Evolutionary conservation across 345 rosid genomes (phyloP), one percentile per base, ranked within the genome.

Genomic region (Excoecaria cochinchinensis): DNA sequence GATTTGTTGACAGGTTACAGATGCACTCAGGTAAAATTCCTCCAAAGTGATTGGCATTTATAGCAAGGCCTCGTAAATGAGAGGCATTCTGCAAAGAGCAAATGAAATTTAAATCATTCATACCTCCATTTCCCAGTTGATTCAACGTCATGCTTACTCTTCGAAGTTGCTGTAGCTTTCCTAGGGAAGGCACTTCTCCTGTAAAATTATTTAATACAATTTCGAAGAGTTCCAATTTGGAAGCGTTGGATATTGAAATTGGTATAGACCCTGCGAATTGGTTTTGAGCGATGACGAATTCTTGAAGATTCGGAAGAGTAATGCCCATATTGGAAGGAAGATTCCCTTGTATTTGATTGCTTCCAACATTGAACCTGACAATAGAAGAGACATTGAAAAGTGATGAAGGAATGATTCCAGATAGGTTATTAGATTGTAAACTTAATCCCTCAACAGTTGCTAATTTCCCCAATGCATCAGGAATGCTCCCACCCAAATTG

Each of bases 201-300:
- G 51, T 68, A 13, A 74, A 48, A 3, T 53, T 0, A 4, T 80
- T 77, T 31, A 31, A 31, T 0, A 0, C 0, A 2, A 77, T 2
- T 9, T 0, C 0, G 17, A 79, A 55, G 4, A 0, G 0, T 8
- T 2, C 0, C 1, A 86, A 73, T 44, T 84, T 64, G 1, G 82
- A 71, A 14, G 73, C 70, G 62, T 85, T 85, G 52, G 80, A 69
- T 48, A 82, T 12, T 6, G 87, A 79, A 2, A 3, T n/a, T 6
- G 80, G 80, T 38, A 84, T 50, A 14, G 44, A 19, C 3, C 86
- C 84, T 2, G 24, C 39, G 25, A 80, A 55, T 3, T 62, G 7
- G 40, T 82, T 82, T 3, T 8, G 1, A 0, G 52, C 10, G 0
- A 72, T 4, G 1, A 16, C 10, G 46, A 82, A 51, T 1, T 0